A percentile compares a stretch with the other conserved stretches of the same genome.
Conservation (phyloP, 345 rosid genomes). For the Acer negundo region DNA sequence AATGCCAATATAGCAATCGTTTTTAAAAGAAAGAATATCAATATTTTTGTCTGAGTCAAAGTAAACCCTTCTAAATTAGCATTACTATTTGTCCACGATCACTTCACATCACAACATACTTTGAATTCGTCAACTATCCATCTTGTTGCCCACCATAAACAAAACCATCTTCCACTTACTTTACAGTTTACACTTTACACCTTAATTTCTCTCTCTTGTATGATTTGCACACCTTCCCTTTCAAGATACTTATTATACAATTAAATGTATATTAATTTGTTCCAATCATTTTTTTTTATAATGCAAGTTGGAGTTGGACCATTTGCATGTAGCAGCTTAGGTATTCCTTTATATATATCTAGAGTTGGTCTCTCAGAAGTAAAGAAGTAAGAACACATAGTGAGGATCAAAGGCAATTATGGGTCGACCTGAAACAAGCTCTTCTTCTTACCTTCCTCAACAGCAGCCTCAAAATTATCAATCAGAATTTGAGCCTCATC, state of each 20-base stretch:
- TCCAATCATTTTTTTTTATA: not conserved
- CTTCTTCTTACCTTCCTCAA: not conserved
- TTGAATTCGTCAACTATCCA: not conserved
- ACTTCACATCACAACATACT: not conserved
- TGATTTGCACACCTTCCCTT: not conserved
- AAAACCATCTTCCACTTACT: not conserved
- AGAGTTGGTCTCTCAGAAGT: not conserved
- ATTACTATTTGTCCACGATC: not conserved
- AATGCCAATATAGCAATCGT: not conserved
- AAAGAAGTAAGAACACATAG: not conserved
- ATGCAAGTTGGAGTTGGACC: not conserved
- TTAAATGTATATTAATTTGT: not conserved
- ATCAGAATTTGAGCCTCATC: not conserved
- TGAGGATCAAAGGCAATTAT: not conserved
- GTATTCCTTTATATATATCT: not conserved
- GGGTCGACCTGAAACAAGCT: conserved; percentile 24
- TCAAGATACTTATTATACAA: too few relatives aligned
- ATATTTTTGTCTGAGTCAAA: conserved; percentile 9
- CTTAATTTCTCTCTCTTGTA: too few relatives aligned
- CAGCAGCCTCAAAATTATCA: conserved; percentile 8
- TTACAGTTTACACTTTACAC: too few relatives aligned
- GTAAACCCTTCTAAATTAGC: conserved; percentile 2
- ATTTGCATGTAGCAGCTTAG: not conserved
- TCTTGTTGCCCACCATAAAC: not conserved
- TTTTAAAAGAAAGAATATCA: not conserved